phyloP scores from a whole-genome alignment of 2,329 filamentous ascomycete species.

The Fusarium sp. region DNA sequence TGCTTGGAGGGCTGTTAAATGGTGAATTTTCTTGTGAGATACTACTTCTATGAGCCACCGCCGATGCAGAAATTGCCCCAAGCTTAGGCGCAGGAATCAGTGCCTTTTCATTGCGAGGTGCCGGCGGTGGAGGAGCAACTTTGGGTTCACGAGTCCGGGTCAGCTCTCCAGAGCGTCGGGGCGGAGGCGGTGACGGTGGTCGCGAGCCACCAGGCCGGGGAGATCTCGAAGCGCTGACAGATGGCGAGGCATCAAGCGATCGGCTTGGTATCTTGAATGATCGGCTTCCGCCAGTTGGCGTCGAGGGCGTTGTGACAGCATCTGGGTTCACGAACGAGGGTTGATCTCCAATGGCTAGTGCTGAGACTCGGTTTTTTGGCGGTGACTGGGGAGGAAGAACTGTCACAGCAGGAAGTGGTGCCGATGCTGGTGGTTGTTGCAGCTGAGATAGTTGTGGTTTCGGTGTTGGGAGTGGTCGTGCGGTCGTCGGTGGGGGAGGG shows the following conservation, averaged over 20 bases:
- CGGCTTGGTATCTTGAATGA: slow-evolving; percentile 68
- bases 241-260: slow-evolving; percentile 65
- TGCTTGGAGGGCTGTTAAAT: slow-evolving; percentile 87
- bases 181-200: slow-evolving; percentile 73
- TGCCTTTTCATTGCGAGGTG: slow-evolving; percentile 82
- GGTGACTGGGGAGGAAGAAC: slow-evolving; percentile 79
- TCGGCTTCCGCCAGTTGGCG: slow-evolving; percentile 58
- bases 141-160: slow-evolving; percentile 62
- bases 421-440: slow-evolving; percentile 39
- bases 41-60: slow-evolving; percentile 30
- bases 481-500: slow-evolving; percentile 43
- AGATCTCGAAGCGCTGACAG: slow-evolving; percentile 53
- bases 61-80: slow-evolving; percentile 24
- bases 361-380: slow-evolving; percentile 61
- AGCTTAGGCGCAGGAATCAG: slow-evolving; percentile 51
- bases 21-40: slow-evolving; percentile 72
- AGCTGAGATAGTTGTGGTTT: slow-evolving; percentile 43
- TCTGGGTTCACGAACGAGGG: slow-evolving; percentile 63
- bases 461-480: slow-evolving; percentile 41
- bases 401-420: slow-evolving; percentile 72
- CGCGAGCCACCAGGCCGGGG: slow-evolving; percentile 62
- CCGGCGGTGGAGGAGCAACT: slow-evolving; percentile 72
- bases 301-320: slow-evolving; percentile 56
- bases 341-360: slow-evolving; percentile 56
- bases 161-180: slow-evolving; percentile 71